Evolutionary conservation across 257 asterid genomes (phyloP), one percentile per base, ranked within the genome.

Genomic region (Primulina tabacum): DNA sequence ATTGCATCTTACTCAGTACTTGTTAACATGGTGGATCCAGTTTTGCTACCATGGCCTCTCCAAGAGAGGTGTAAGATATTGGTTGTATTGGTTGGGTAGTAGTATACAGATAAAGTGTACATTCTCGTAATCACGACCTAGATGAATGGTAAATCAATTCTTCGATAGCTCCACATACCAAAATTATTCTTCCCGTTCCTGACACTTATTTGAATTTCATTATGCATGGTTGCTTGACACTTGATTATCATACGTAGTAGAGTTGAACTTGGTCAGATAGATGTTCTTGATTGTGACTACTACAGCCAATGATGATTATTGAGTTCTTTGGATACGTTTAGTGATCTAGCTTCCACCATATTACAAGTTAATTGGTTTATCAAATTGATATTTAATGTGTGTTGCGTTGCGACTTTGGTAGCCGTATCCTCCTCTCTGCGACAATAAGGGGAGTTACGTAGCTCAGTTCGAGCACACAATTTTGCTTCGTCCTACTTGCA

Each of bases 401-500:
- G 2, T 32, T 55, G 50, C 65, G 17, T 69, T 74, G 28, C 72
- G 58, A 34, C 69, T 71, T 76, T 76, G 74, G 82, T 90, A 94
- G 99, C 88, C 97, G 16, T 89, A 79, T 50, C 99, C 99, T 77
- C 99, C 99, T 16, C 88, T 94, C 8, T 94, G 99, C 70, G 99
- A 94, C 80, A 56, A 69, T 50, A 94, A 88, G 81, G 97, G 99
- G 55, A 88, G 99, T 85, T 91, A 91, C 35, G 92, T 94, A 60
- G 89, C 97, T 55, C 99, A 94, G 74, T 88, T 87, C 29, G 99
- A 93, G 92, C 97, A 93, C 64, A 93, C 99, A 50, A 89, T 93
- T 75, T 84, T 93, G 75, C 97, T 93, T 58, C 99, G 96, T 71
- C 99, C 99, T n/a, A 93, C 99, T 20, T 93, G 99, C 94, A 93